A percentile compares a stretch with the other conserved stretches of the same genome.
These are phyloP conservation scores for Vanderwaltozyma tropicalis DNA, from an alignment of 805 yeast genomes.

Conservation along the genomic window DNA sequence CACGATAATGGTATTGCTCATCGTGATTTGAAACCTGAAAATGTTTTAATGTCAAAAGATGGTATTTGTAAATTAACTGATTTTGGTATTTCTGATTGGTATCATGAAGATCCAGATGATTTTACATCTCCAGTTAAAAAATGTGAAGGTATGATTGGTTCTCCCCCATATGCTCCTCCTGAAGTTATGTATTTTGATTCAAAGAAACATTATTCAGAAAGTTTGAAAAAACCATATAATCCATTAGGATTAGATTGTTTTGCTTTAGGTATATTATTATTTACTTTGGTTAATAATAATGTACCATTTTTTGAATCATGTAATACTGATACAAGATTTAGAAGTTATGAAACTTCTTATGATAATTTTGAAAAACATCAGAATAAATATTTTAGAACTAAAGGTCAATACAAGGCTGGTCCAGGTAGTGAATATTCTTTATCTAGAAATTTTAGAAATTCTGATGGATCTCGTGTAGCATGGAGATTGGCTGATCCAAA, in stretches of 20 bases:
- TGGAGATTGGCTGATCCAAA: constrained; percentile 69
- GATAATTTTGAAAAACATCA: constrained; percentile 28
- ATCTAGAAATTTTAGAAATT: constrained; percentile 50
- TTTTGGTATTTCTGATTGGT: constrained; percentile 66
- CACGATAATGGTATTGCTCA: constrained; percentile 64
- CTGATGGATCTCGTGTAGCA: constrained; percentile 58
- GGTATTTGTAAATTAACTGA: constrained; percentile 65
- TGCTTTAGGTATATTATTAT: constrained; percentile 62
- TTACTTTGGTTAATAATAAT: constrained; percentile 47
- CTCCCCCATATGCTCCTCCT: constrained; percentile 76
- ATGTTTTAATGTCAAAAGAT: constrained; percentile 45
- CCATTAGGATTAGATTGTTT: constrained; percentile 64
- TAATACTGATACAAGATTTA: constrained; percentile 37
- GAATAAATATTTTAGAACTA: constrained; percentile 41
- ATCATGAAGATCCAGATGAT: constrained; percentile 45
- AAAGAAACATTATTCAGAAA: constrained; percentile 27
- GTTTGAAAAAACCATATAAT: constrained; percentile 36
- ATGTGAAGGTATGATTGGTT: constrained; percentile 50
- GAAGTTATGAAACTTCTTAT: constrained; percentile 47
- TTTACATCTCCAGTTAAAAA: constrained; percentile 31
- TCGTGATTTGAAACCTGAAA: constrained; percentile 69
- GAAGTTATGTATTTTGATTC: constrained; percentile 47
- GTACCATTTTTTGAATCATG: constrained; percentile 52
- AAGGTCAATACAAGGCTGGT: constrained; percentile 37
- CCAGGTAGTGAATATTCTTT: constrained; percentile 68